phyloP scores from a whole-genome alignment of 331 rosid genomes.

The Acacia pycnantha region DNA sequence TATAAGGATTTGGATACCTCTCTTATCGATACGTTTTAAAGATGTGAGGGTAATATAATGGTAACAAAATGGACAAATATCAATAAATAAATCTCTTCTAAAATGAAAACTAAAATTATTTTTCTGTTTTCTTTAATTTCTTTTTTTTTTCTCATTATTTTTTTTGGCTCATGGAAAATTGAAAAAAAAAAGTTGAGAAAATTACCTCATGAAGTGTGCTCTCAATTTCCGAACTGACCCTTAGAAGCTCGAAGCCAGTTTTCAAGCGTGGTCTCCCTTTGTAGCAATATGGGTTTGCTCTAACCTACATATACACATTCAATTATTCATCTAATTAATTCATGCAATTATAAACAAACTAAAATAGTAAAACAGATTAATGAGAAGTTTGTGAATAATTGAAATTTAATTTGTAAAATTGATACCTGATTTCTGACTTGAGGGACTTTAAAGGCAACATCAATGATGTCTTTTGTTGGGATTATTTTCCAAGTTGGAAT shows the following conservation, averaged over 20 bases:
- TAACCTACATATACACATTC: slow-evolving; percentile 1
- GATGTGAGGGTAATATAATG: no score
- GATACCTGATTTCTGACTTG: slow-evolving; percentile 47
- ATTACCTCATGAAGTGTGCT: slow-evolving; percentile 41
- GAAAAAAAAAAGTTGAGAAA: not conserved
- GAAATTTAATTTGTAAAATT: not conserved
- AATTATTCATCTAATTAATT: not conserved
- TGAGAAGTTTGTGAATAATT: not conserved
- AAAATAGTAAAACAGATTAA: not conserved
- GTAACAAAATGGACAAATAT: no score
- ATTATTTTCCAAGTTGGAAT: slow-evolving; percentile 66
- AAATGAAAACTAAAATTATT: no score
- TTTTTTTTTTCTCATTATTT: no score
- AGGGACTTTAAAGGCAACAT: slow-evolving; percentile 54
- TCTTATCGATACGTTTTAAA: no score
- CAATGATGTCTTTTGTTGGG: slow-evolving; percentile 56
- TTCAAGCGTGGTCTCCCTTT: slow-evolving; percentile 63
- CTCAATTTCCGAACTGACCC: slow-evolving; percentile 47
- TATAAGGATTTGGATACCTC: no score
- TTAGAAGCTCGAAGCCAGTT: slow-evolving; percentile 53
- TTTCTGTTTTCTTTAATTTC: no score
- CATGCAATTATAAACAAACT: not conserved
- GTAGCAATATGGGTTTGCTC: slow-evolving; percentile 54
- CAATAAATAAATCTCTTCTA: no score
- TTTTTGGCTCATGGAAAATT: not conserved